Evolutionary conservation across 768 basidiomycete species (phyloP).

Genomic region (Kondoa malvinella): DNA sequence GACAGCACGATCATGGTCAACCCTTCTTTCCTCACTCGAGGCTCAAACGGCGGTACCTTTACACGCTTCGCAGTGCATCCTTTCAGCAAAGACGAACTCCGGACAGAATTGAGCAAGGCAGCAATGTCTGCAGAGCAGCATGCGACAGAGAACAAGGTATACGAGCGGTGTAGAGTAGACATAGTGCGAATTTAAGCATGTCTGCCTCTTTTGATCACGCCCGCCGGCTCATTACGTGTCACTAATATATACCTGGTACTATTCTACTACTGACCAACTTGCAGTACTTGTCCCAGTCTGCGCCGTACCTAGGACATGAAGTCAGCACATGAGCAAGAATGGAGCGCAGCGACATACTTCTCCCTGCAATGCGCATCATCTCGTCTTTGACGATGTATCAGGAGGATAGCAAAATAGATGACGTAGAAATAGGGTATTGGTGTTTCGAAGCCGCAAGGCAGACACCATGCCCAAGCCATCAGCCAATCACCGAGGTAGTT

Average conservation of each 20-base stretch:
- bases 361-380: conserved; percentile 81
- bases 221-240: too few species aligned
- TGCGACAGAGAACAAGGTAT: conserved; percentile 29
- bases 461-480: conserved; percentile 45
- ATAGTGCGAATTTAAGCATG: too few species aligned
- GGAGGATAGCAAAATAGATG: conserved; percentile 67
- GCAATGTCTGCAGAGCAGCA: conserved; percentile 10
- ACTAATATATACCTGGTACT: conserved; percentile 27
- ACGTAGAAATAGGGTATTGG: conserved; percentile 95
- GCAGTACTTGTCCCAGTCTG: conserved; percentile 85
- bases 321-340: conserved; percentile 1
- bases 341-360: conserved; percentile 43
- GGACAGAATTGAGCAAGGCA: conserved; percentile 8
- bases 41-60: conserved; percentile 34
- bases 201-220: too few species aligned
- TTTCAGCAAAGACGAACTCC: conserved; percentile 24
- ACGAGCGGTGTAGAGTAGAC: conserved; percentile 34
- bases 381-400: conserved; percentile 72
- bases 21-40: conserved; percentile 48
- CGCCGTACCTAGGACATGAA: conserved; percentile 50
- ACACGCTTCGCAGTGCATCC: conserved; percentile 34
- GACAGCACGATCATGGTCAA: conserved; percentile 67
- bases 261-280: conserved; percentile 55
- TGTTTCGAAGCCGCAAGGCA: conserved; percentile 76
- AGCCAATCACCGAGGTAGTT: conserved; percentile 42